Base-by-base conservation (phyloP, 2,329 filamentous ascomycete genomes). In the Fusarium tjaetaba region DNA sequence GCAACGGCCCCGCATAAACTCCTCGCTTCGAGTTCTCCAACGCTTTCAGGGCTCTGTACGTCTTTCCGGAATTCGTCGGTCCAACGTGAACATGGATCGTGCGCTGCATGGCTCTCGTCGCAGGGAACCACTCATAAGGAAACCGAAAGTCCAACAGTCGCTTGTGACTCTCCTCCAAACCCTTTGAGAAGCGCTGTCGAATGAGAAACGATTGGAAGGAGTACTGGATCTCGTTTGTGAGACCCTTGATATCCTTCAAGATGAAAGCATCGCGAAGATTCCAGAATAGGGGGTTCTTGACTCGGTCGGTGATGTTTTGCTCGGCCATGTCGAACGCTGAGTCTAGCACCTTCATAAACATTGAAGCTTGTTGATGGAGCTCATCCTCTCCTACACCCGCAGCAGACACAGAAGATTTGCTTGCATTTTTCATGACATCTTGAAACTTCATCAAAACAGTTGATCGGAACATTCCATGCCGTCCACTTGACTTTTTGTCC, bases 41-140 rank as follows among this genome's bases (percentile, higher is more conserved):
- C 18, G 93, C 91, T 82, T 97, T 92, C 72, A 99, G 84, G 2
- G 96, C 97, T 80, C 95, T 93, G 80, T 98, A 99, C 1, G 97
- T 99, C 86, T 99, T 99, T 65, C 96, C 96, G 2, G 96, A 98
- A 82, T 99, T 99, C 5, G 96, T 99, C 3, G 96, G 96, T 0
- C 96, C 96, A 56, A 99, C 95, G 78, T 99, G 96, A 26, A 99
- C 86, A 84, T 98, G 94, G 45, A 99, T 88, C 1, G 90, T 96
- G 49, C 96, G 88, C 78, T 95, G 93, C 76, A 96, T 86, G 51
- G 90, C 87, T 66, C 97, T 89, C 4, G 96, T 96, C 8, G 89
- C 91, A 2, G 96, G 94, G 79, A 92, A 98, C 96, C 96, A 98
- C 81, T 99, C 96, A 61, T 92, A 88, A 0, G 96, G 96, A 81